A percentile compares a stretch with the other conserved stretches of the same genome.
Evolutionary conservation across 331 rosid genomes (phyloP).

Genomic region (Spiraea crenata): DNA sequence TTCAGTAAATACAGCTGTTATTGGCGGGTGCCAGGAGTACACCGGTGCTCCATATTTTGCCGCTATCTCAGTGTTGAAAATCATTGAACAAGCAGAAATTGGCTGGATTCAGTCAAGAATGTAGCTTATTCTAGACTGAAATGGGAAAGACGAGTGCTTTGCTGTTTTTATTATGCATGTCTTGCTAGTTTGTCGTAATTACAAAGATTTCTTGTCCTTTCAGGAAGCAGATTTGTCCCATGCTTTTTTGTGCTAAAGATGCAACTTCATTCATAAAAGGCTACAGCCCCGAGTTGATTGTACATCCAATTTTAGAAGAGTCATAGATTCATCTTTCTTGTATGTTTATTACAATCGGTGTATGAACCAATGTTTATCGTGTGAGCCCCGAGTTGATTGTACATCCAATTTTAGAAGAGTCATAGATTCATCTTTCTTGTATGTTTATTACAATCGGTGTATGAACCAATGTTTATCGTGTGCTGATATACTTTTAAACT

Average conservation of each 20-base stretch:
- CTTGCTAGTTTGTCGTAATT: constrained; percentile 18
- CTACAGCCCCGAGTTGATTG: constrained; percentile 90
- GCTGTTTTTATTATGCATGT: neutral
- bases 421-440: constrained; percentile 36
- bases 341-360: neutral
- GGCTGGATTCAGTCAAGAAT: constrained; percentile 7
- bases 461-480: constrained; percentile 8
- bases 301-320: constrained; percentile 86
- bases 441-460: neutral
- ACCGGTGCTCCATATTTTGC: constrained; percentile 98
- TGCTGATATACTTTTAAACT: too few species aligned
- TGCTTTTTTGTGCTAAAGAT: constrained; percentile 88
- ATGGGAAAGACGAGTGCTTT: neutral
- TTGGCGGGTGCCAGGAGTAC: constrained; percentile 97
- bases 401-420: constrained; percentile 85
- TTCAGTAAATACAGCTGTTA: constrained; percentile 86
- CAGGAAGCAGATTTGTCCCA: constrained; percentile 97
- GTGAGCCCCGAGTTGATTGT: constrained; percentile 44
- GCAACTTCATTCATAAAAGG: constrained; percentile 85
- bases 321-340: constrained; percentile 41
- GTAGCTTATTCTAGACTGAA: neutral
- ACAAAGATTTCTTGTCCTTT: constrained; percentile 9
- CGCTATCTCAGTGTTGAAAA: constrained; percentile 88
- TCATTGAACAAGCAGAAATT: constrained; percentile 46
- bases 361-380: constrained; percentile 5